Percentiles rank a stretch among this genome's conserved stretches.
Evolutionary conservation across 441 rosid genomes (phyloP).

Genomic region (Erodium texanum): DNA sequence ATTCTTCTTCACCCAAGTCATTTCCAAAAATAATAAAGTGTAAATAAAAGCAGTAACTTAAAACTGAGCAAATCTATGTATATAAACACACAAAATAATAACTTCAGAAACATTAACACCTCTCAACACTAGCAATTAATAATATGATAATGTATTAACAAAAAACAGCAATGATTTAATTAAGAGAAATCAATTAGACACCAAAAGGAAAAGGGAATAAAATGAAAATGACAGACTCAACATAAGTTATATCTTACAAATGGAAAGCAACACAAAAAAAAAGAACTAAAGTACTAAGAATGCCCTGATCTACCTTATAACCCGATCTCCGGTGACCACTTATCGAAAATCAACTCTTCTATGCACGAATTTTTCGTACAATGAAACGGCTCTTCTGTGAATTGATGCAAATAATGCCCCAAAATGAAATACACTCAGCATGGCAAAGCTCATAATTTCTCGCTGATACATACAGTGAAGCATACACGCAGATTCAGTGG

Average conservation of each 20-base stretch:
- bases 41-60: neutral
- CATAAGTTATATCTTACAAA: conserved; percentile 2
- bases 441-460: conserved; percentile 1
- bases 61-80: conserved; percentile 5
- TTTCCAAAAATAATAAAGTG: too few species aligned
- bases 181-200: neutral
- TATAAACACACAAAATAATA: neutral
- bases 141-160: neutral
- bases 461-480: conserved; percentile 4
- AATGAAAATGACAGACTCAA: neutral
- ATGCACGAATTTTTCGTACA: neutral
- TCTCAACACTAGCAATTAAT: too few species aligned
- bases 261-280: neutral
- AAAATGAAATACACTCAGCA: neutral
- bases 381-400: neutral
- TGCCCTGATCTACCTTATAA: conserved; percentile 4
- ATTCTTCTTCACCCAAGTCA: too few species aligned
- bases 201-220: neutral
- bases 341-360: neutral
- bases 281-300: neutral
- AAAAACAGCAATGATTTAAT: neutral
- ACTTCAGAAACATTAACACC: neutral
- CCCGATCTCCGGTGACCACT: conserved; percentile 1
- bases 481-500: neutral
- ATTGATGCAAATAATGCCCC: conserved; percentile 3